Percentiles rank a stretch among this genome's conserved stretches.
phyloP scores from a whole-genome alignment of 2,329 filamentous ascomycete genomes.

The Tympanopsis confertula region DNA sequence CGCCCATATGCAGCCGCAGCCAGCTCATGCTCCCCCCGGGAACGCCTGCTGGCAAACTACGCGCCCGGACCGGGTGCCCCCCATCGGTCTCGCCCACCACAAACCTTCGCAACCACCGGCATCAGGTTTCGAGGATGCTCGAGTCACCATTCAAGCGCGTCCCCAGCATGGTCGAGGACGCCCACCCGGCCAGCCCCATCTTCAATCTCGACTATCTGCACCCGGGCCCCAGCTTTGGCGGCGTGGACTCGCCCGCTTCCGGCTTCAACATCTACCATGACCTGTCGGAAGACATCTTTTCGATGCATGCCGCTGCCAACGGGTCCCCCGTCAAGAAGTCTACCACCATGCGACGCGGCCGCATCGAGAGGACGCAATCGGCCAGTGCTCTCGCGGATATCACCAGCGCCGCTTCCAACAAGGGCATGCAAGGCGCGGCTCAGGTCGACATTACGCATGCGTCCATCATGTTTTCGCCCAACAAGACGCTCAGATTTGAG shows the following conservation, averaged over 20 bases:
- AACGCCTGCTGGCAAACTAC: conserved; percentile 76
- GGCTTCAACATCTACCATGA: conserved; percentile 54
- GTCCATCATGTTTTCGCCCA: conserved; percentile 18
- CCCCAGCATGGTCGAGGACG: conserved; percentile 37
- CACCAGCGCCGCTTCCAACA: conserved; percentile 38
- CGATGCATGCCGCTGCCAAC: conserved; percentile 33
- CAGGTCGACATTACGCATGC: conserved; percentile 34
- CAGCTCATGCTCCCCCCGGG: conserved; percentile 63
- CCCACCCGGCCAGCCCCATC: conserved; percentile 52
- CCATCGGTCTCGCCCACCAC: conserved; percentile 88
- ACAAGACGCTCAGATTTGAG: conserved; percentile 48
- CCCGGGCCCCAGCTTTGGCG: conserved; percentile 36
- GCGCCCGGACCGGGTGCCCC: conserved; percentile 40
- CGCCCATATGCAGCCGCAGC: conserved; percentile 46
- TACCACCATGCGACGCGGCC: conserved; percentile 38
- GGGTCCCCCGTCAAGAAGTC: conserved; percentile 60
- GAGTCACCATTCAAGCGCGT: conserved; percentile 58
- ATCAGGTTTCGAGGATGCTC: conserved; percentile 69
- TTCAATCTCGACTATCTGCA: conserved; percentile 49
- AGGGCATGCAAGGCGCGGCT: conserved; percentile 36
- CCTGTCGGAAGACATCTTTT: conserved; percentile 23
- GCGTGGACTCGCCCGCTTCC: conserved; percentile 33
- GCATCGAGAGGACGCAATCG: conserved; percentile 52
- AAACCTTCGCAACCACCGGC: conserved; percentile 76
- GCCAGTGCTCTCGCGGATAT: conserved; percentile 50